Base-by-base conservation (phyloP, 2,329 filamentous ascomycete genomes). In the Diaporthe sp. region DNA sequence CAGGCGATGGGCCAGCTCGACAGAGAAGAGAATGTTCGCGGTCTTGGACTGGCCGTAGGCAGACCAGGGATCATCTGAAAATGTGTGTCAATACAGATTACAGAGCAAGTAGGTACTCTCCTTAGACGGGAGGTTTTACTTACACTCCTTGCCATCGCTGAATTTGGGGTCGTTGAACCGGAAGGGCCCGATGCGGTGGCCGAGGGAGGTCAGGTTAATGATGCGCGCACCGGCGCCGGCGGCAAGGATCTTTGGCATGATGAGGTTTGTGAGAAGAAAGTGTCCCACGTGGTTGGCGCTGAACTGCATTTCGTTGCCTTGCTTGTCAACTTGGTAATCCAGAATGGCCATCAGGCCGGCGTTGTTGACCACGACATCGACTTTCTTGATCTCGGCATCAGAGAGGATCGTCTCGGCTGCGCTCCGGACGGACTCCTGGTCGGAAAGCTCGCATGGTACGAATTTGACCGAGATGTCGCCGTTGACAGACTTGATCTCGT, bases 311-410 rank as follows among this genome's bases (percentile, higher is more conserved):
- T 88, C 87, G 65, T 85, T 81, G 0, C 86, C 87, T 4, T 87
- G 85, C 4, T 80, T 77, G 12, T 82, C 84, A n/a, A 83, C 76
- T 3, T 79, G 81, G 55, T 83, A 83, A 6, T 84, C 81, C 15
- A 76, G 77, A n/a, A 82, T 37, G 1, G 79, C 83, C 82, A 86
- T 86, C 44, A 87, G 78, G 17, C 82, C 87, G 0, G 87, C 87
- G 71, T 86, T 88, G 76, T 87, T 87, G 71, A 89, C 80, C 2
- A 89, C 71, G 39, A 88, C 82, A 68, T 87, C 83, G 39, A 87
- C 78, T 15, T 75, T 74, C 2, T 81, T 81, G 15, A 85, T 79
- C 44, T 84, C 82, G 8, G 80, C 73, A 80, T 84, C 84, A 4
- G 79, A 78, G 3, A 84, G 79, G 15, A 86, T 73, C 25, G 80